Evolutionary conservation across 2,329 filamentous ascomycete species (phyloP), one percentile per base, ranked within the genome.

Genomic region (Apiospora sp.): DNA sequence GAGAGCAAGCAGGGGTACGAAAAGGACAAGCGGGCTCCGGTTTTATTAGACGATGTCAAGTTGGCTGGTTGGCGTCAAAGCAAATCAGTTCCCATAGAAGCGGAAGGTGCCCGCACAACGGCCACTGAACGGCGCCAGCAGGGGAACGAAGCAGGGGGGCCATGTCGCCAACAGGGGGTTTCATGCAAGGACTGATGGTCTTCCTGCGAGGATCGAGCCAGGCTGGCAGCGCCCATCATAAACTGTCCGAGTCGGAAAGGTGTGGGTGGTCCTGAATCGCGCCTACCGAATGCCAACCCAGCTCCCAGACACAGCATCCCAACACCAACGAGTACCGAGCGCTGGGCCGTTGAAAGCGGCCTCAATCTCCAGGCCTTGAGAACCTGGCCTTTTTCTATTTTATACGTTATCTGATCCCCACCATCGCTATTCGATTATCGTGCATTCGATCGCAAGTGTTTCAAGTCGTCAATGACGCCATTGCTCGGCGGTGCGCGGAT

Each of bases 31-130:
- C 5, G 30, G 30, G 34, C 58, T 64, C 58, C 58, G 58, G 30
- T 64, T 64, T 64, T 64, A 64, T 64, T 64, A 64, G 58, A 64
- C 58, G 58, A 41, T 64, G 58, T 64, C 58, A 64, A 64, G 58
- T 64, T 64, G 58, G 58, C 34, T 51, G 49, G 49, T 51, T 64
- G 58, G 58, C 58, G 58, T 64, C 58, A 64, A 64, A 64, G 58
- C 58, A 22, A 37, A 64, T 64, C 58, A 64, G 34, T 64, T 64
- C 34, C 54, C 58, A 64, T 64, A 64, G 58, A 64, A 64, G 58
- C 58, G 58, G 58, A 64, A 41, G 22, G 58, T 64, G 58, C 58
- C 58, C 58, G 58, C 58, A 64, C 58, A 41, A 41, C 58, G 58
- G 58, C 58, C 58, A 34, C 58, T 41, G 34, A 41, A 41, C 58